Conservation (phyloP, 371 early-diverging fungal genomes). For the Mortierella sp. region DNA sequence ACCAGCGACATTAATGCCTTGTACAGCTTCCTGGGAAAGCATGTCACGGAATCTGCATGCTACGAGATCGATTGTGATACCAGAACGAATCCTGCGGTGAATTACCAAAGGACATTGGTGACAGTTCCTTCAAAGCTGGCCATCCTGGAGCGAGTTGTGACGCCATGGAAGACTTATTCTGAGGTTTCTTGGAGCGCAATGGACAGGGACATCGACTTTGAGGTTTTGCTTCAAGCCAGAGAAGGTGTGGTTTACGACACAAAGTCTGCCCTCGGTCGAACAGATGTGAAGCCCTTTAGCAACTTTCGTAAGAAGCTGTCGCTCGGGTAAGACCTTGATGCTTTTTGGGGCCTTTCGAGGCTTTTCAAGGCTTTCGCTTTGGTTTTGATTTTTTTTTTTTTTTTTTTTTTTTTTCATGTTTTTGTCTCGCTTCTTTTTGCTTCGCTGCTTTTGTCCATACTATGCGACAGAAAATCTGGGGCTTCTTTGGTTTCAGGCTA, state of each 20-base stretch:
- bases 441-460: not conserved
- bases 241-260: conserved; percentile 28
- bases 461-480: too few species aligned
- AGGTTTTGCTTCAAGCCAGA: conserved; percentile 32
- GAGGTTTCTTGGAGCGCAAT: conserved; percentile 37
- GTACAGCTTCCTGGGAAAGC: conserved; percentile 18
- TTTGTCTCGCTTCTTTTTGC: not conserved
- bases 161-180: conserved; percentile 43
- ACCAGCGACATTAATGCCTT: conserved; percentile 9
- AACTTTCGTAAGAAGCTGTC: conserved; percentile 39
- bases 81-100: conserved; percentile 31
- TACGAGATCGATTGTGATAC: conserved; percentile 34
- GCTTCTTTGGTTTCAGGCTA: too few species aligned
- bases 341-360: too few species aligned
- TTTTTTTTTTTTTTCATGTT: too few species aligned
- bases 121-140: conserved; percentile 30
- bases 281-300: conserved; percentile 44
- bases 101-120: conserved; percentile 23
- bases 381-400: not conserved
- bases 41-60: conserved; percentile 19
- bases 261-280: conserved; percentile 34
- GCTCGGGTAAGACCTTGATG: conserved; percentile 20
- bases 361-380: not conserved
- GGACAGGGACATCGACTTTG: conserved; percentile 34
- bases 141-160: conserved; percentile 38